Conservation (phyloP, 2,329 filamentous ascomycete species). For the Aspergillus fumigatiaffinis region DNA sequence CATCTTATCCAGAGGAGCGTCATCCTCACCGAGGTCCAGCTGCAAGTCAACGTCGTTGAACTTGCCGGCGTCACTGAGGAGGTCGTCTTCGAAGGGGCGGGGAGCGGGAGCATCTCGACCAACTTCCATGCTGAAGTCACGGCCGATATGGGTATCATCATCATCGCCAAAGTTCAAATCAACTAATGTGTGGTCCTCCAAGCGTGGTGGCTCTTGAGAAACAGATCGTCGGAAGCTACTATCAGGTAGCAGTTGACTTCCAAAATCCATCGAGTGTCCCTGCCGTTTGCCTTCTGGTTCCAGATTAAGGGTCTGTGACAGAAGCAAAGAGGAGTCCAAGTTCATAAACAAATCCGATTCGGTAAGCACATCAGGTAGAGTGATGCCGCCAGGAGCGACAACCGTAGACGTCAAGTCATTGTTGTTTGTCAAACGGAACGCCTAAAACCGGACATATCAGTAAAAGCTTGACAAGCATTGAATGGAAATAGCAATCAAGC, state of each 20-base stretch:
- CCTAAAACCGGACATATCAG: constrained; percentile 53
- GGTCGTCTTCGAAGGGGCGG: constrained; percentile 54
- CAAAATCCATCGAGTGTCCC: constrained; percentile 48
- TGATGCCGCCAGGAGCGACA: constrained; percentile 76
- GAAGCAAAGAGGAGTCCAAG: constrained; percentile 73
- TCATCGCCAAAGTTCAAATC: constrained; percentile 65
- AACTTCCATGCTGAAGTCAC: constrained; percentile 71
- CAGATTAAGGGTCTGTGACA: constrained; percentile 64
- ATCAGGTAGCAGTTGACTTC: constrained; percentile 76
- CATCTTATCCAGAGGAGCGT: constrained; percentile 40
- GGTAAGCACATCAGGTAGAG: constrained; percentile 87
- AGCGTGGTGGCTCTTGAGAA: constrained; percentile 49
- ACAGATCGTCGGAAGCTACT: constrained; percentile 47
- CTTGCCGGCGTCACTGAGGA: constrained; percentile 62
- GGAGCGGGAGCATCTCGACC: constrained; percentile 78
- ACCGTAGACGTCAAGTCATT: constrained; percentile 88
- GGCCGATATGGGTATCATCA: constrained; percentile 63
- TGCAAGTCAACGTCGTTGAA: constrained; percentile 52
- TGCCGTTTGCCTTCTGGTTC: constrained; percentile 35
- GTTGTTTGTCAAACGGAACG: constrained; percentile 89
- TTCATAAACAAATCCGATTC: constrained; percentile 89
- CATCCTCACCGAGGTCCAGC: constrained; percentile 46
- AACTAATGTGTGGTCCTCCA: constrained; percentile 67
- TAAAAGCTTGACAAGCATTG: not conserved
- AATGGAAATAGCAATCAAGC: constrained; percentile 14